A percentile compares a stretch with the other conserved stretches of the same genome.
Conservation (phyloP, 768 basidiomycete species). For the Auriculariales sp. region DNA sequence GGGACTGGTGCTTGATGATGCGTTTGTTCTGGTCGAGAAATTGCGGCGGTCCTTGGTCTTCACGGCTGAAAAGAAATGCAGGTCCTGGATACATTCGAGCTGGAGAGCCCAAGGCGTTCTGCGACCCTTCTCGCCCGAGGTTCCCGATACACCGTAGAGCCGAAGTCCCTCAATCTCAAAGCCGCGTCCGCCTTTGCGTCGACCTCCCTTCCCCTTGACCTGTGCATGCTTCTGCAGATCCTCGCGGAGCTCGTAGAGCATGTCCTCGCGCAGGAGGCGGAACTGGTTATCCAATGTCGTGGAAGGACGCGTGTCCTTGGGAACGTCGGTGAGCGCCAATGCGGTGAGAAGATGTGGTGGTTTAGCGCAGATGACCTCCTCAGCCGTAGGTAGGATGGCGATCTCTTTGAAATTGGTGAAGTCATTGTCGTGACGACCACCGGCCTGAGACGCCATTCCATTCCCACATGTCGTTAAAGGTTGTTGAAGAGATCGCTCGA, state of each 20-base stretch:
- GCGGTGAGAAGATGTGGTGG: conserved; percentile 35
- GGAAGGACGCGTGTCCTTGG: conserved; percentile 20
- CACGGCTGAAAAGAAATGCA: too few relatives aligned
- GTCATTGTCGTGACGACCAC: conserved; percentile 68
- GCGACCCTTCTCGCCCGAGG: too few relatives aligned
- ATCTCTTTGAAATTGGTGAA: conserved; percentile 44
- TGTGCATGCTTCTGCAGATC: conserved; percentile 19
- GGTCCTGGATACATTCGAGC: too few relatives aligned
- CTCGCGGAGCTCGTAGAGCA: conserved; percentile 42
- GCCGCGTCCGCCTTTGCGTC: too few relatives aligned
- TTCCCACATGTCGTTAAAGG: too few relatives aligned
- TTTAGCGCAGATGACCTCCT: conserved; percentile 34
- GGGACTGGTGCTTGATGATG: conserved; percentile 27
- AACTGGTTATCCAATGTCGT: conserved; percentile 44
- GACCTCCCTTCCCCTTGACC: too few relatives aligned
- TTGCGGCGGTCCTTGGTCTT: conserved; percentile 24
- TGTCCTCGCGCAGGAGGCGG: conserved; percentile 48
- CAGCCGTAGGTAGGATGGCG: conserved; percentile 46
- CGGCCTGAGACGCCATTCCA: too few relatives aligned
- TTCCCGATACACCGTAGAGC: too few relatives aligned
- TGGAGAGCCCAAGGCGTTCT: too few relatives aligned
- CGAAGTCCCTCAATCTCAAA: conserved; percentile 24
- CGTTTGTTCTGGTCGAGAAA: conserved; percentile 25
- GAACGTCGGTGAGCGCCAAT: conserved; percentile 27
- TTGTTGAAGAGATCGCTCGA: too few relatives aligned